These are phyloP conservation scores for Neonectria hederae DNA, from an alignment of 2,329 filamentous ascomycete genomes.

Conservation along the genomic window DNA sequence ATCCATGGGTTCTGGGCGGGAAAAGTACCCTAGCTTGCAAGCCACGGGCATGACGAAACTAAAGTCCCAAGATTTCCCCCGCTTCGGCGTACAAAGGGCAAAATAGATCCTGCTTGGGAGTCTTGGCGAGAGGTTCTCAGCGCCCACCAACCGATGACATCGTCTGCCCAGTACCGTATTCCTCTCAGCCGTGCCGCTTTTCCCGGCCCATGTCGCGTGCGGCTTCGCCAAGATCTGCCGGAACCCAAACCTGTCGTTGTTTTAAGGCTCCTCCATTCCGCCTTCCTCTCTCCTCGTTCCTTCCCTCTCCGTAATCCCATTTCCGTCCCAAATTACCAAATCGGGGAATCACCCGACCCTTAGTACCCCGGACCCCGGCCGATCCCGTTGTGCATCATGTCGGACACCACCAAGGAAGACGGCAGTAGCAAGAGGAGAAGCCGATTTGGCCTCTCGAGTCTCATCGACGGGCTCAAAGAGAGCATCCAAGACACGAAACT, in stretches of 20 bases:
- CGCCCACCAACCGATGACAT: conserved; percentile 23
- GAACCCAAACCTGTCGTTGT: background rate
- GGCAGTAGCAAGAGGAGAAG: conserved; percentile 31
- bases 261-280: background rate
- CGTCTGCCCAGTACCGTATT: conserved; percentile 7
- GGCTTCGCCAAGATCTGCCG: background rate
- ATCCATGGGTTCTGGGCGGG: background rate
- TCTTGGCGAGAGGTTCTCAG: conserved; percentile 21
- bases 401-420: conserved; percentile 37
- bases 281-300: background rate
- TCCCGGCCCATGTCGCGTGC: conserved; percentile 13
- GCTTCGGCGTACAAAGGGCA: conserved; percentile 5
- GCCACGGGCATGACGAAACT: conserved; percentile 13
- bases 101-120: conserved; percentile 15
- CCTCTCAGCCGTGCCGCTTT: conserved; percentile 20
- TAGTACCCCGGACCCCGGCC: background rate
- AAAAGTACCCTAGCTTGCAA: conserved; percentile 3
- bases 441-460: conserved; percentile 42
- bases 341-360: conserved; percentile 5
- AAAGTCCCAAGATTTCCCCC: conserved; percentile 17
- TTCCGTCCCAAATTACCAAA: background rate
- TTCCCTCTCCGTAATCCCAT: background rate
- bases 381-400: conserved; percentile 37
- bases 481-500: conserved; percentile 64
- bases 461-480: conserved; percentile 62